Evolutionary conservation across 129 eudicot species (phyloP), one percentile per base, ranked within the genome.

Genomic region (Flaveria brownii): DNA sequence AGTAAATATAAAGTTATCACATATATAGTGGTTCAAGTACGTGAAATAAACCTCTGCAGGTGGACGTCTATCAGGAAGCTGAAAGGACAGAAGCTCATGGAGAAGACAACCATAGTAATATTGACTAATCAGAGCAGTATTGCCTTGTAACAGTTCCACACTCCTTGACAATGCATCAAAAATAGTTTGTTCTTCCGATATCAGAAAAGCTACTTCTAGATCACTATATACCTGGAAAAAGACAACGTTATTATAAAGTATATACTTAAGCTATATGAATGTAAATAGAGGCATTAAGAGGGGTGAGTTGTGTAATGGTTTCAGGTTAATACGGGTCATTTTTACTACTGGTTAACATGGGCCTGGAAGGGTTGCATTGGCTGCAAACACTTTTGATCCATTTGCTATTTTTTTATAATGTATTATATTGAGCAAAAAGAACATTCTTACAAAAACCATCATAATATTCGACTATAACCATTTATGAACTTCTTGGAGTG

Each of bases 171-270:
- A 77, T 54, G 97, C 97, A 46, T 91, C 83, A 81, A 84, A 87
- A 68, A 87, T 73, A 72, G 84, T 79, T 83, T 82, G 82, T 79
- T 94, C 97, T 77, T 94, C 98, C 39, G 98, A 91, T 84, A 94
- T 88, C 70, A 94, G 91, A 87, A 94, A 94, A 67, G 96, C 98
- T 80, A 94, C 98, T 86, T 94, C 98, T 75, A 94, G 82, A 87
- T 94, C 98, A 23, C 88, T 71, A 73, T 94, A 94, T 67, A 94
- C 98, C 98, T 94, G 88, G 74, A 68, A 61, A 74, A 43, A 43
- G 14, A 69, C 45, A 33, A 41, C 22, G 23, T 46, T 14, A 23
- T n/a, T 33, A 68, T 68, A 46, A 80, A 23, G 23, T 41, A 67
- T n/a, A 60, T 23, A 68, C 30, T 60, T 43, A 69, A 36, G 57